A percentile compares a stretch with the other conserved stretches of the same genome.
Evolutionary conservation across 1,284 basidiomycete genomes (phyloP).

Genomic region (Somion occarium): DNA sequence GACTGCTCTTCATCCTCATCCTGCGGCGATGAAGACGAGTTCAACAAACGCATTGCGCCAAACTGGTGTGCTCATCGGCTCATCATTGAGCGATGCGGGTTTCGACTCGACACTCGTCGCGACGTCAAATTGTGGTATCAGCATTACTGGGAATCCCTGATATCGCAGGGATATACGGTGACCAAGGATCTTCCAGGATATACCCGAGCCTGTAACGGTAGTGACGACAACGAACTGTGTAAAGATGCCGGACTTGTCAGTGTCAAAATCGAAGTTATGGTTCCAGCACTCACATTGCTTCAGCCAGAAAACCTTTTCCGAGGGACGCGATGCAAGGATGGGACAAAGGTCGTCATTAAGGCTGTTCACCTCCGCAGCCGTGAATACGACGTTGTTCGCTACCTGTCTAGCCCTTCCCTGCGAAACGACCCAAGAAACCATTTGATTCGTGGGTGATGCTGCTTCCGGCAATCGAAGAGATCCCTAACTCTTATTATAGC

Average conservation of each 20-base stretch:
- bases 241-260: slow-evolving; percentile 65
- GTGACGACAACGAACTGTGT: slow-evolving; percentile 57
- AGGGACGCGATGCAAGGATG: slow-evolving; percentile 48
- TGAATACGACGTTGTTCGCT: slow-evolving; percentile 53
- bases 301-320: slow-evolving; percentile 71
- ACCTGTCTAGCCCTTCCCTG: slow-evolving; percentile 47
- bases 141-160: slow-evolving; percentile 27
- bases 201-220: slow-evolving; percentile 28
- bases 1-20: slow-evolving; percentile 35
- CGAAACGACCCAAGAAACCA: slow-evolving; percentile 63
- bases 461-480: not conserved
- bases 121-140: slow-evolving; percentile 58
- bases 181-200: slow-evolving; percentile 31
- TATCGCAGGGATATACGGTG: slow-evolving; percentile 20
- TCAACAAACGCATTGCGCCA: slow-evolving; percentile 54
- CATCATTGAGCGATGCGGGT: slow-evolving; percentile 46
- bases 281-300: slow-evolving; percentile 2
- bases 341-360: slow-evolving; percentile 56
- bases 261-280: slow-evolving; percentile 8
- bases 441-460: slow-evolving; percentile 57
- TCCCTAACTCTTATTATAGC: slow-evolving; percentile 34
- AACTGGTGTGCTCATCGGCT: slow-evolving; percentile 55
- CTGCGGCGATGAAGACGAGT: slow-evolving; percentile 58
- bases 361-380: slow-evolving; percentile 59
- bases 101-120: slow-evolving; percentile 59